Percentiles rank a stretch among this genome's conserved stretches.
Evolutionary conservation across 2,329 filamentous ascomycete genomes (phyloP).

Genomic region (Hypoxylon sp.): DNA sequence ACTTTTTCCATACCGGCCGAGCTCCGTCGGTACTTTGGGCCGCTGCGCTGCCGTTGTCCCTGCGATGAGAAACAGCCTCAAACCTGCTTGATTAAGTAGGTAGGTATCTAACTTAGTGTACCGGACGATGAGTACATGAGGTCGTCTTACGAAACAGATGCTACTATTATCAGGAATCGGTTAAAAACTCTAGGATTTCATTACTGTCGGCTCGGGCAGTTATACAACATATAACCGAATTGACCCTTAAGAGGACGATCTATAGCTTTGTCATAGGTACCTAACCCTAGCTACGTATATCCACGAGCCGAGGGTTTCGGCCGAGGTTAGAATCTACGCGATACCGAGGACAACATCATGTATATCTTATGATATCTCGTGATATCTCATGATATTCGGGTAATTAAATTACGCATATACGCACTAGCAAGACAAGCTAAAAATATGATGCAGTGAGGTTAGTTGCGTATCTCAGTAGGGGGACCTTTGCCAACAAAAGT

Average conservation of each 20-base stretch:
- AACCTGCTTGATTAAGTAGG: not conserved
- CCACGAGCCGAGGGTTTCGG: no score
- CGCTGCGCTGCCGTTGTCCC: not conserved
- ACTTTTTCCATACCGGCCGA: not conserved
- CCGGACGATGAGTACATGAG: not conserved
- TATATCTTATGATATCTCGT: not conserved
- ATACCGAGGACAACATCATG: not conserved
- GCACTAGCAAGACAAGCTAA: not conserved
- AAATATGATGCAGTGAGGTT: not conserved
- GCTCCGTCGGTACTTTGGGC: not conserved
- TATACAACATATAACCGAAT: not conserved
- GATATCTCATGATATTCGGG: not conserved
- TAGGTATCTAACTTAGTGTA: not conserved
- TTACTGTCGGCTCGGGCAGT: not conserved
- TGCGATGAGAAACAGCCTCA: not conserved
- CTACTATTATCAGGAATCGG: not conserved
- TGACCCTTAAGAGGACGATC: not conserved
- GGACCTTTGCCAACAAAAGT: slow-evolving; percentile 8
- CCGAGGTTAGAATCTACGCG: not conserved
- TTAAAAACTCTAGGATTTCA: not conserved
- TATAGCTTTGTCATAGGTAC: not conserved
- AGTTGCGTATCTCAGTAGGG: slow-evolving; percentile 16
- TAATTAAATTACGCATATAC: not conserved
- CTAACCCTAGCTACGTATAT: no score
- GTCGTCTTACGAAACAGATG: not conserved